Base-by-base conservation (phyloP, 2,329 filamentous ascomycete genomes). In the Dothiorella sarmentorum region DNA sequence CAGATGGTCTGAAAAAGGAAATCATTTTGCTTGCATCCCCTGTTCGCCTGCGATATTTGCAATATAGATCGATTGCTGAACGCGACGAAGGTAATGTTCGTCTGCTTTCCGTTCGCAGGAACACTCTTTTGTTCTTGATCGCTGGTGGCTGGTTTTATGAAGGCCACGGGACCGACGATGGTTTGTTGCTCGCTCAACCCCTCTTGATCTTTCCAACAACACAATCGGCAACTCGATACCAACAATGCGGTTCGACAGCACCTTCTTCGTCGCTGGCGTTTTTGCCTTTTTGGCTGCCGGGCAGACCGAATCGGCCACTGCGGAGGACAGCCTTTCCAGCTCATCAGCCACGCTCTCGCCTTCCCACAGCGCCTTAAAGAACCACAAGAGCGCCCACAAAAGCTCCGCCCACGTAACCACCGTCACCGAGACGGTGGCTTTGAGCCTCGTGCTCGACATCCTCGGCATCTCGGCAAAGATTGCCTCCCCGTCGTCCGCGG, bases 361-460 rank as follows among this genome's bases (percentile, higher is more conserved):
- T 18, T 37, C 22, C 17, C 27, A 29, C 6, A 22, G 7, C 15
- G 11, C 10, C 11, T 22, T 29, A 33, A 52, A 52, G 22, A 37
- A 52, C 20, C n/a, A 15, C 7, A 4, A 52, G 13, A 45, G 40
- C 9, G 27, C 22, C 10, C 29, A 22, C 5, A 47, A 31, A 7
- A 4, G 27, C 43, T 40, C 35, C 17, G 31, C 33, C 7, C 44
- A 27, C 15, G 43, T 51, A 17, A 37, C 44, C 15, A 51, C 44
- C 15, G 35, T 58, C 15, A 58, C 44, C 10, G 56, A 58, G 56
- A 58, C 56, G 4, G 44, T 58, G 15, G 43, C 44, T 24, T 37
- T 58, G 10, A 58, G 56, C 33, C 26, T 58, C n/a, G 44, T 58
- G n/a, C 56, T 58, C 44, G 56, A 58, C 17, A 51, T 58, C 11